Evolutionary conservation across 805 yeast species (phyloP).

Genomic region (Wickerhamiella hasegawae): DNA sequence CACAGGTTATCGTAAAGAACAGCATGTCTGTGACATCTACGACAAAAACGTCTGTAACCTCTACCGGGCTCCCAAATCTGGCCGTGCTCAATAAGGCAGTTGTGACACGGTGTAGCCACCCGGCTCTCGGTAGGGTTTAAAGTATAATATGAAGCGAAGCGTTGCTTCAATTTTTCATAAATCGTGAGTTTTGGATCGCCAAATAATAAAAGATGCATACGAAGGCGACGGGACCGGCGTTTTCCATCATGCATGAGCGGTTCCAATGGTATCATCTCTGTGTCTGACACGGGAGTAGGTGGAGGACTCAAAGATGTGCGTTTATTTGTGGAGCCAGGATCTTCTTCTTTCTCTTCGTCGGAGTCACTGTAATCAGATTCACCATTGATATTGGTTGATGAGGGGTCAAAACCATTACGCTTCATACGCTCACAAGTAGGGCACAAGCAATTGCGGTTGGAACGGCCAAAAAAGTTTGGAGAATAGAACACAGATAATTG

Average conservation of each 20-base stretch:
- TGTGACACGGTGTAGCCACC: too few relatives aligned
- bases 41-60: conserved; percentile 12
- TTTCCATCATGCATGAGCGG: too few relatives aligned
- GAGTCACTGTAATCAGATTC: too few relatives aligned
- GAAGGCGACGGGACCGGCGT: background rate
- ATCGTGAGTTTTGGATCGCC: background rate
- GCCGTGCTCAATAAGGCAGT: conserved; percentile 10
- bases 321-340: too few relatives aligned
- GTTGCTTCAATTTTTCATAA: background rate
- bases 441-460: conserved; percentile 30
- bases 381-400: too few relatives aligned
- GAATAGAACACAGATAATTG: conserved; percentile 32
- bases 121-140: too few relatives aligned
- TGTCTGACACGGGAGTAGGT: too few relatives aligned
- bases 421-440: conserved; percentile 26
- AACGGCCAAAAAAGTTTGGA: conserved; percentile 27
- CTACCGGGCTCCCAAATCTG: conserved; percentile 6
- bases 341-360: too few relatives aligned
- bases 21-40: conserved; percentile 21
- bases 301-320: too few relatives aligned
- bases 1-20: conserved; percentile 16
- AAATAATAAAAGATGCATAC: background rate
- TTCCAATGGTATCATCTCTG: too few relatives aligned
- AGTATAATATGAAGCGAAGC: background rate
- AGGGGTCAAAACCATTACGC: conserved; percentile 20